Evolutionary conservation across 805 yeast genomes (phyloP).

Genomic region (Metschnikowia gelsemii): DNA sequence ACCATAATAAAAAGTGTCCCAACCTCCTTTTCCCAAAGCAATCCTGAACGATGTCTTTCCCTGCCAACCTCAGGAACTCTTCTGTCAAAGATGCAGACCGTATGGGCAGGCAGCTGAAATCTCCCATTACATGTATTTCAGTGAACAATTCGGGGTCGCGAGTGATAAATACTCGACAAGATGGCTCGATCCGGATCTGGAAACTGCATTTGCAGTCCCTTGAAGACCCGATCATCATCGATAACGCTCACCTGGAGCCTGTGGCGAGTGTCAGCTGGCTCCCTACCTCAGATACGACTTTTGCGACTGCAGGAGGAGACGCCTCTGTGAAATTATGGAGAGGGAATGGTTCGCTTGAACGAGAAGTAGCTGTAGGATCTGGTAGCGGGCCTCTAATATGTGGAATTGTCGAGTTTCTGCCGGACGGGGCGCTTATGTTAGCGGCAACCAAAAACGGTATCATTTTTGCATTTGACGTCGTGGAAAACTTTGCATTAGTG

Average conservation of each 20-base stretch:
- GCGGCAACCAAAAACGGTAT: constrained; percentile 43
- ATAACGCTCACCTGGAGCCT: constrained; percentile 38
- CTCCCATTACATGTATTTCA: constrained; percentile 38
- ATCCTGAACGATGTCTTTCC: constrained; percentile 14
- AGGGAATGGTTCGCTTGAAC: constrained; percentile 14
- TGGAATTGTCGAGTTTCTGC: constrained; percentile 36
- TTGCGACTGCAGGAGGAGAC: constrained; percentile 53
- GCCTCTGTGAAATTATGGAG: constrained; percentile 38
- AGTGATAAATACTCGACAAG: constrained; percentile 44
- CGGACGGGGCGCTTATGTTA: constrained; percentile 47
- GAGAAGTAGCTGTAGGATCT: constrained; percentile 23
- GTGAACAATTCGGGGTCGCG: constrained; percentile 45
- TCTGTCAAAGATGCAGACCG: constrained; percentile 16
- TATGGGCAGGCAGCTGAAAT: constrained; percentile 13
- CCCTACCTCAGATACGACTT: constrained; percentile 43
- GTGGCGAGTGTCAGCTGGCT: constrained; percentile 49
- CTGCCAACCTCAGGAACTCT: constrained; percentile 7
- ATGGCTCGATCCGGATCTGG: constrained; percentile 44
- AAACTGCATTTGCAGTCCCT: constrained; percentile 27
- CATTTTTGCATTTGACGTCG: constrained; percentile 36
- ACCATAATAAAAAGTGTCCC: too few relatives aligned
- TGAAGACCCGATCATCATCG: constrained; percentile 40
- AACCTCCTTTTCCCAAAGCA: too few relatives aligned
- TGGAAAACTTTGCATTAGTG: constrained; percentile 29
- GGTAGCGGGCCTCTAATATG: constrained; percentile 13